phyloP scores from a whole-genome alignment of 306 rosid genomes.

The Cucumis melo region DNA sequence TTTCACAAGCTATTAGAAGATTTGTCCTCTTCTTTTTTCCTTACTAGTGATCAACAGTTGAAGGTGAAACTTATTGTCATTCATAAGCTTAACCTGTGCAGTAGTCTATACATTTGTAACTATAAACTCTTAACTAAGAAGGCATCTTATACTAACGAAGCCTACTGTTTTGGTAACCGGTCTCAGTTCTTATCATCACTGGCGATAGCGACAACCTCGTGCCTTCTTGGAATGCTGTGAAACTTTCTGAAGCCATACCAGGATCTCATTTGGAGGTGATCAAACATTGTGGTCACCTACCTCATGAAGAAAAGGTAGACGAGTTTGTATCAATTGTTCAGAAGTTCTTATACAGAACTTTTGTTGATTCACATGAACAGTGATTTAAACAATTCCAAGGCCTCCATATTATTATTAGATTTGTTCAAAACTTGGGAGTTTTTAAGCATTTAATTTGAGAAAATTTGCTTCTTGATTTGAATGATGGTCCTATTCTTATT shows the following conservation, averaged over 20 bases:
- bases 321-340: constrained; percentile 61
- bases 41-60: background rate
- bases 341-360: constrained; percentile 44
- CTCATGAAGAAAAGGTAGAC: constrained; percentile 80
- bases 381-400: background rate
- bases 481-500: background rate
- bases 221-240: constrained; percentile 81
- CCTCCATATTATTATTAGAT: background rate
- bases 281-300: constrained; percentile 79
- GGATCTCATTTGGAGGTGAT: constrained; percentile 60
- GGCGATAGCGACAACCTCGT: constrained; percentile 74
- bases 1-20: background rate
- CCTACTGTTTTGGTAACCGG: constrained; percentile 7
- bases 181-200: constrained; percentile 67
- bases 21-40: background rate
- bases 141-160: background rate
- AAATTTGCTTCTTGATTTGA: background rate
- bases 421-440: background rate
- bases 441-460: background rate
- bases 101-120: background rate
- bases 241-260: constrained; percentile 69
- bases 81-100: background rate
- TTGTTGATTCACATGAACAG: constrained; percentile 25
- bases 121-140: background rate
- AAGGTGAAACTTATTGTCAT: background rate